Base-by-base conservation (phyloP, 106 monocot genomes). In the Gastrodia elata region DNA sequence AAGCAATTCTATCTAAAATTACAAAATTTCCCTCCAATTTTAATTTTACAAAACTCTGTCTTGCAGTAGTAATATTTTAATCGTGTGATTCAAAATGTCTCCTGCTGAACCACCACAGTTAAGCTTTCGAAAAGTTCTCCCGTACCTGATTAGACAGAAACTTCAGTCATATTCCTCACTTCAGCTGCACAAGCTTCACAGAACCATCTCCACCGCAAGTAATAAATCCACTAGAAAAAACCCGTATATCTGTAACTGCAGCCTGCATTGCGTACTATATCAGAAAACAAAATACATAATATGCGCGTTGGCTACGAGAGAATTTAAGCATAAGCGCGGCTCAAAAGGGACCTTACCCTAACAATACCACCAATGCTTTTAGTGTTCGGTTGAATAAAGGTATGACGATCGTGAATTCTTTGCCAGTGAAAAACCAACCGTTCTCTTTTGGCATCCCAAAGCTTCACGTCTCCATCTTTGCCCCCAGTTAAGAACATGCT, bases 381-480 rank as follows among this genome's bases (percentile, higher is more conserved):
- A 24, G 93, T 91, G 74, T 78, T 89, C 61, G 98, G 82, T 55
- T 98, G 93, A 56, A 98, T 83, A 86, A 98, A 98, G 28, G 93
- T 93, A 48, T 98, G 93, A 15, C 84, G 86, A 38, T 98, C 98
- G 35, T 98, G 98, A 80, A 98, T 67, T 72, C 84, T 93, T 64
- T 59, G 84, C 98, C 98, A 98, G 68, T 91, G 93, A 70, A 69
- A 88, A 73, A 98, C 59, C 69, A 98, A 76, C 38, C 82, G 64
- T 16, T 73, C 80, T 56, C 59, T 89, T 75, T 83, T 93, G n/a
- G 93, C 98, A 91, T 98, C 98, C 98, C 98, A 98, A 35, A 98
- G 91, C 73, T 98, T 98, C 40, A 98, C 91, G 80, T 98, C 98
- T 26, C 98, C 98, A 84, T 98, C 93, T 73, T 93, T 93, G 68